phyloP scores from a whole-genome alignment of 495 filamentous ascomycete species.

The Aspergillus sclerotiicarbonarius region DNA sequence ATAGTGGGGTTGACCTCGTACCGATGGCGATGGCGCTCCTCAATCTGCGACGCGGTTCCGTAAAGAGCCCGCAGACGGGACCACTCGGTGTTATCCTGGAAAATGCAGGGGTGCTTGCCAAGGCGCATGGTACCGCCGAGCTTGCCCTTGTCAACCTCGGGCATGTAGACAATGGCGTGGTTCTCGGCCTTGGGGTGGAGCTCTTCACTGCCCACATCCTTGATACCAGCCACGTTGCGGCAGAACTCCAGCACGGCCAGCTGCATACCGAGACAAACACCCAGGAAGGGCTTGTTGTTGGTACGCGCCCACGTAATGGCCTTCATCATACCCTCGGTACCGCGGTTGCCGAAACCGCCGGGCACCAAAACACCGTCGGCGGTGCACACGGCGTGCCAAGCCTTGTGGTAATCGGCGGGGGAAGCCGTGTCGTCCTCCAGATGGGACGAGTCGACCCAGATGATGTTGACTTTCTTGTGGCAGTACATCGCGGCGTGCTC shows the following conservation, averaged over 20 bases:
- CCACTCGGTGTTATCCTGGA: conserved; percentile 79
- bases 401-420: conserved; percentile 78
- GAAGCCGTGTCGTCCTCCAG: conserved; percentile 65
- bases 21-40: conserved; percentile 48
- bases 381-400: conserved; percentile 77
- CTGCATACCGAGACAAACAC: conserved; percentile 95
- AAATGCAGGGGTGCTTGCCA: conserved; percentile 69
- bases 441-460: conserved; percentile 80
- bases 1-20: conserved; percentile 48
- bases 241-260: conserved; percentile 88
- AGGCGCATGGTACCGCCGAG: conserved; percentile 94
- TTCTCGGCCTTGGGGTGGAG: conserved; percentile 56
- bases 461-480: conserved; percentile 71
- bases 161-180: conserved; percentile 84
- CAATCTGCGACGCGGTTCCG: conserved; percentile 47
- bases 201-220: conserved; percentile 64
- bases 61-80: conserved; percentile 75
- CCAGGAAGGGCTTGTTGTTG: conserved; percentile 77
- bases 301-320: conserved; percentile 81
- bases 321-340: conserved; percentile 83
- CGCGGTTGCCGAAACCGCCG: conserved; percentile 83
- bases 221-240: conserved; percentile 64
- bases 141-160: conserved; percentile 69
- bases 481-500: conserved; percentile 92
- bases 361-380: conserved; percentile 58